Percentiles rank a stretch among this genome's conserved stretches.
These are phyloP conservation scores for Xylogone sp. DNA, from an alignment of 2,329 filamentous ascomycete genomes.

Conservation along the genomic window DNA sequence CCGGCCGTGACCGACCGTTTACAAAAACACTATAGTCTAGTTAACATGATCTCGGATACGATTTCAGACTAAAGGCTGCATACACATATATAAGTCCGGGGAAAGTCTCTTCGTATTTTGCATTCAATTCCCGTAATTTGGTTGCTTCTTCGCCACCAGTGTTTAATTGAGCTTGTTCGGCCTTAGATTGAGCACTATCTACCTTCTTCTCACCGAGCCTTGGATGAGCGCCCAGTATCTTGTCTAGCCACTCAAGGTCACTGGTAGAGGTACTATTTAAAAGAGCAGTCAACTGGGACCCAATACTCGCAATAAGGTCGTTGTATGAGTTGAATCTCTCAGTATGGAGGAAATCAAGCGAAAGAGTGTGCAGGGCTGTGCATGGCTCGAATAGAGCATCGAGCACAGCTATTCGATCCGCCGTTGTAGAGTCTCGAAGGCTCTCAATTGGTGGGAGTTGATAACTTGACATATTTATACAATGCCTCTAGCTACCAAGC, in stretches of 20 bases:
- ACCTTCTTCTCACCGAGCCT: slow-evolving; percentile 77
- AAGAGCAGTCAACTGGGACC: slow-evolving; percentile 58
- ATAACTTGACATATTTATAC: slow-evolving; percentile 19
- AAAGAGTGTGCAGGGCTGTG: slow-evolving; percentile 66
- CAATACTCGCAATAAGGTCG: slow-evolving; percentile 64
- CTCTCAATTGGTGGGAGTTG: slow-evolving; percentile 54
- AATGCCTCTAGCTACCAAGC: neutral
- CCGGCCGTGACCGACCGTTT: slow-evolving; percentile 69
- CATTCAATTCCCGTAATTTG: slow-evolving; percentile 62
- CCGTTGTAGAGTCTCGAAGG: slow-evolving; percentile 52
- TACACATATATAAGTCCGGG: slow-evolving; percentile 80
- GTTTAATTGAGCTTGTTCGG: slow-evolving; percentile 76
- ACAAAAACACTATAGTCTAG: slow-evolving; percentile 67
- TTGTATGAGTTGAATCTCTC: slow-evolving; percentile 63
- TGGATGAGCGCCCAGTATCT: slow-evolving; percentile 77
- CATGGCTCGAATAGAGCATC: slow-evolving; percentile 86
- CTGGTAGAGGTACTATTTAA: slow-evolving; percentile 44
- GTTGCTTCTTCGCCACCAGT: slow-evolving; percentile 47
- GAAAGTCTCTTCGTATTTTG: slow-evolving; percentile 74
- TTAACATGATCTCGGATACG: slow-evolving; percentile 11
- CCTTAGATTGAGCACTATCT: slow-evolving; percentile 75
- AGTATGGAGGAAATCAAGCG: slow-evolving; percentile 61
- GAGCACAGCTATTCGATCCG: slow-evolving; percentile 54
- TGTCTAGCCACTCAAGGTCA: slow-evolving; percentile 57
- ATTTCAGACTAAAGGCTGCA: neutral